phyloP scores from a whole-genome alignment of 2,329 filamentous ascomycete genomes.

The Aspergillus puulaauensis region DNA sequence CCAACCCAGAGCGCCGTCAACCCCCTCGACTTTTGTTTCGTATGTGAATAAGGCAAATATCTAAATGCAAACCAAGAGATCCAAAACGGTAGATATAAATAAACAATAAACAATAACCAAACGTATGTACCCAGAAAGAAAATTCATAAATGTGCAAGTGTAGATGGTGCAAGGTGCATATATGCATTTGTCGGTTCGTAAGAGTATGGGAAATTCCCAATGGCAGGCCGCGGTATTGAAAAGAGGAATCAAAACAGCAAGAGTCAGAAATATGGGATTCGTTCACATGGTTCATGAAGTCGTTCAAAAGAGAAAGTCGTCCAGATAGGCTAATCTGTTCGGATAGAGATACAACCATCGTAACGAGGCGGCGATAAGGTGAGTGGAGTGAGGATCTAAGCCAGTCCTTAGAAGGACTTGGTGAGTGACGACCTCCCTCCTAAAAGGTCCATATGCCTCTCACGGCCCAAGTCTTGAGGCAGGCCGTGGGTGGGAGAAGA shows the following conservation, averaged over 20 bases:
- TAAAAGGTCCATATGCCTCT: constrained; percentile 22
- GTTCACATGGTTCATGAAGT: constrained; percentile 9
- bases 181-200: constrained; percentile 3
- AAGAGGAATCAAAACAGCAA: background rate
- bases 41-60: constrained; percentile 3
- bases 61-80: background rate
- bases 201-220: background rate
- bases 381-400: too few species aligned
- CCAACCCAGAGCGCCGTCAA: constrained; percentile 9
- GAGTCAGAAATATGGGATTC: background rate
- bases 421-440: constrained; percentile 25
- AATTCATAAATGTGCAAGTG: constrained; percentile 4
- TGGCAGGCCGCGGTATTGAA: background rate
- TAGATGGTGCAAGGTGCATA: background rate
- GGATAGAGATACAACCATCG: background rate
- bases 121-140: constrained; percentile 24
- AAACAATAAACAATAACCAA: constrained; percentile 7
- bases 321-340: background rate
- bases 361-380: background rate
- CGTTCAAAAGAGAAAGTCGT: constrained; percentile 8
- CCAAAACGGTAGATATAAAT: background rate
- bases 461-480: constrained; percentile 17
- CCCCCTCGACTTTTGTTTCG: constrained; percentile 11
- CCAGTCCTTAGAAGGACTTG: constrained; percentile 26
- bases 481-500: constrained; percentile 27